Evolutionary conservation across 495 filamentous ascomycete genomes (phyloP).

Genomic region (Cetradonia linearis): DNA sequence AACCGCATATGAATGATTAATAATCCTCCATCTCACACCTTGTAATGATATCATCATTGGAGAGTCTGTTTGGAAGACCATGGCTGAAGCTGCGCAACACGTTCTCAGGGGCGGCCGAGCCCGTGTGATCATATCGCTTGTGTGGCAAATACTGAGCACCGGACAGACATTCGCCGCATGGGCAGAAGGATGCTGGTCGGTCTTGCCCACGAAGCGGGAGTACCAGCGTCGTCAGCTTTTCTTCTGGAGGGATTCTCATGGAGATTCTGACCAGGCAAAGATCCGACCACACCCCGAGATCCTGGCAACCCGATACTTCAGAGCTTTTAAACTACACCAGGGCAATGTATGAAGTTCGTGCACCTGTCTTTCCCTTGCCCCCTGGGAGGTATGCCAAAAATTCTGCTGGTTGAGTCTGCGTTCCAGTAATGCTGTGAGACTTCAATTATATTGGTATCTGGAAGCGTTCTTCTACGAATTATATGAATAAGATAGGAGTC

Average conservation of each 20-base stretch:
- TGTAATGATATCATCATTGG: neutral
- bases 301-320: neutral
- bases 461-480: too few species aligned
- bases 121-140: neutral
- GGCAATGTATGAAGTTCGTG: too few species aligned
- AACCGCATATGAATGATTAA: too few species aligned
- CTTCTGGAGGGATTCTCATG: neutral
- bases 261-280: neutral
- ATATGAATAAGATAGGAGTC: too few species aligned
- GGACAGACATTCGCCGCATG: neutral
- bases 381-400: neutral
- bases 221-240: neutral
- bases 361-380: neutral
- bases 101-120: neutral
- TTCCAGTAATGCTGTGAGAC: too few species aligned
- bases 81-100: neutral
- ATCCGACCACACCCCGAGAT: neutral
- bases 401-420: too few species aligned
- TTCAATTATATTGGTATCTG: too few species aligned
- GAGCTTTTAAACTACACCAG: neutral
- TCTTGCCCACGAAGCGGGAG: neutral
- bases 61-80: neutral
- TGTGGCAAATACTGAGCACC: neutral
- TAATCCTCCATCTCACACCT: too few species aligned
- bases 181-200: neutral